phyloP scores from a whole-genome alignment of 805 yeast species.

The Saturnispora halmiae region DNA sequence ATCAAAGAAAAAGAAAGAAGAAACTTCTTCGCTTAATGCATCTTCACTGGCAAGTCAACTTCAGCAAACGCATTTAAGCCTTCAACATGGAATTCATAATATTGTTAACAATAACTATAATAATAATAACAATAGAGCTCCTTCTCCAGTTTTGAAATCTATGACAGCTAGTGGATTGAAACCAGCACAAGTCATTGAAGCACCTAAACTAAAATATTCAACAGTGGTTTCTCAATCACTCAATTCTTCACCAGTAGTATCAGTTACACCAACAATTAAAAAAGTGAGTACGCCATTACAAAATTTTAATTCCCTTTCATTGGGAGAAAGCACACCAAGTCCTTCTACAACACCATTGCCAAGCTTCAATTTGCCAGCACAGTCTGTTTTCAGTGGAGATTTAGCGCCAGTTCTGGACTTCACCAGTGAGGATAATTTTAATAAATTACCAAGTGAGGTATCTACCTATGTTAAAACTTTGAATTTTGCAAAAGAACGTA shows the following conservation, averaged over 20 bases:
- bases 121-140: neutral
- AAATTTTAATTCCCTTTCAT: neutral
- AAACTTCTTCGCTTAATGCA: slow-evolving; percentile 1
- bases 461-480: slow-evolving; percentile 21
- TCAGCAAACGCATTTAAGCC: slow-evolving; percentile 18
- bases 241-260: neutral
- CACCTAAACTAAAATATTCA: slow-evolving; percentile 9
- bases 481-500: slow-evolving; percentile 28
- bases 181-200: slow-evolving; percentile 8
- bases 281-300: slow-evolving; percentile 1
- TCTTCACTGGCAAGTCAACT: slow-evolving; percentile 13
- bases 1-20: slow-evolving; percentile 6
- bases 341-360: slow-evolving; percentile 1
- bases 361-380: slow-evolving; percentile 1
- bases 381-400: slow-evolving; percentile 4
- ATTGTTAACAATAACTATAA: slow-evolving; percentile 8
- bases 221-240: slow-evolving; percentile 7
- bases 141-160: slow-evolving; percentile 1
- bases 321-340: neutral
- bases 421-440: slow-evolving; percentile 16
- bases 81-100: slow-evolving; percentile 19
- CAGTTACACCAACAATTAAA: neutral
- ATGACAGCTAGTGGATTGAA: slow-evolving; percentile 2
- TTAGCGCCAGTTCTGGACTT: slow-evolving; percentile 1
- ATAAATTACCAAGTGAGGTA: slow-evolving; percentile 23